Base-by-base conservation (phyloP, 768 basidiomycete genomes). In the Lactarius indigo region DNA sequence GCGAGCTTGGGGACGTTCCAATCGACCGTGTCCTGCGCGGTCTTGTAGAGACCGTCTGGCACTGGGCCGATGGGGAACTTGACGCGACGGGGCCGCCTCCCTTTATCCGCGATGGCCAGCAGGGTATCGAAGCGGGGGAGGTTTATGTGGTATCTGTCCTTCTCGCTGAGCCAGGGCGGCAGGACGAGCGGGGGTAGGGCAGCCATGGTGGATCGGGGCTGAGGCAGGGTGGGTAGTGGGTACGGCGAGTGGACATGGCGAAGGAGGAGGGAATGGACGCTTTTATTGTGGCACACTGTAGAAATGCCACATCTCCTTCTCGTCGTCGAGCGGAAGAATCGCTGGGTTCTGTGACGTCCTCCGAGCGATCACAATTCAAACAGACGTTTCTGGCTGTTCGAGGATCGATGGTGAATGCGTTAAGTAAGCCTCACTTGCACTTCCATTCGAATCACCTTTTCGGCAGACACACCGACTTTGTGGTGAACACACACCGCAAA, bases 21-120 rank as follows among this genome's bases (percentile, higher is more conserved):
- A 31, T 39, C 31, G 18, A 63, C 28, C 39, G 65, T 66, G 23
- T 66, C 65, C 18, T 59, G 65, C 13, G 65, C 61, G 8, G 65
- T 66, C 30, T 66, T 66, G 57, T 66, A 66, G 12, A 66, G 61
- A 5, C 65, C 65, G 50, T 50, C 59, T 23, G 65, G 65, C 12
- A 31, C 61, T 1, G 65, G 65, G 58, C 47, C 61, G 35, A 66
- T 63, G 8, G 65, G 37, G 31, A 41, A 35, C 39, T 26, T 42
- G 37, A 42, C 17, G 61, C 44, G 57, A 18, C 65, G 61, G 23
- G 61, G 65, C 17, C 37, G 47, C 28, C 65, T 47, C 23, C 65
- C 65, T 33, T 66, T 63, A 20, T 66, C 65, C 2, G 65, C 65
- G 57, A 66, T 26, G 31, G 65, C 28, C 9, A 66, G 3, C 23